These are phyloP conservation scores for Phytophthora cactorum DNA, from an alignment of 352 stramenopile genomes.

Conservation along the genomic window DNA sequence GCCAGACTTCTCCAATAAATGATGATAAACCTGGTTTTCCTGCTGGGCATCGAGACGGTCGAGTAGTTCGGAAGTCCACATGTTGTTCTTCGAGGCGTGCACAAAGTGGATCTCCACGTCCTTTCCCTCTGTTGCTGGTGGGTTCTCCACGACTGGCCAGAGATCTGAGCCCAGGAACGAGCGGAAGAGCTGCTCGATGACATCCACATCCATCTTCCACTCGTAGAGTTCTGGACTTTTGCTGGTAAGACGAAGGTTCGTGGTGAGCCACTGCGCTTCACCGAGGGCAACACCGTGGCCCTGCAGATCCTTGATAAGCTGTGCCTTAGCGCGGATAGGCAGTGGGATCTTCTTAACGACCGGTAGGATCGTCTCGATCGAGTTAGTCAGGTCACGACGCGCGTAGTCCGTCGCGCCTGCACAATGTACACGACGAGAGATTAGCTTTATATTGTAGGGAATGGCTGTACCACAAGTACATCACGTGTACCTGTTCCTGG, in stretches of 20 bases:
- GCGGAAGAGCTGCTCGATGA: constrained; percentile 76
- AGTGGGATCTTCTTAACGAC: constrained; percentile 75
- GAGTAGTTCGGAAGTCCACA: constrained; percentile 70
- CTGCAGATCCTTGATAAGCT: constrained; percentile 71
- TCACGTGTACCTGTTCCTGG: constrained; percentile 59
- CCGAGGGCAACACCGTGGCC: constrained; percentile 62
- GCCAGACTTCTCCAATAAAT: constrained; percentile 75
- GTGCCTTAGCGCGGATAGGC: constrained; percentile 71
- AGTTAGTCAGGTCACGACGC: constrained; percentile 63
- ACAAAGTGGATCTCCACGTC: constrained; percentile 80
- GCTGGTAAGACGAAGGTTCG: constrained; percentile 64
- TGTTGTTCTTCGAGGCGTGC: constrained; percentile 72
- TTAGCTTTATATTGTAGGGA: background rate
- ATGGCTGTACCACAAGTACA: background rate
- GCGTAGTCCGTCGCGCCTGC: constrained; percentile 67
- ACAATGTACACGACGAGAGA: background rate
- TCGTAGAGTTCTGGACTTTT: constrained; percentile 66
- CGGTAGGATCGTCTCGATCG: constrained; percentile 76
- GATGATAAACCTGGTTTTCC: constrained; percentile 58
- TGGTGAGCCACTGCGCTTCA: constrained; percentile 85
- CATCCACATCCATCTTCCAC: constrained; percentile 84
- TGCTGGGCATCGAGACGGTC: constrained; percentile 50
- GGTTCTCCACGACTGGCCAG: constrained; percentile 62
- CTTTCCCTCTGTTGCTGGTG: constrained; percentile 32
- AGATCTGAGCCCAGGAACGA: constrained; percentile 74